Percentiles rank a stretch among this genome's conserved stretches.
These are phyloP conservation scores for Erythrophleum ivorense DNA, from an alignment of 331 rosid species.

Conservation along the genomic window DNA sequence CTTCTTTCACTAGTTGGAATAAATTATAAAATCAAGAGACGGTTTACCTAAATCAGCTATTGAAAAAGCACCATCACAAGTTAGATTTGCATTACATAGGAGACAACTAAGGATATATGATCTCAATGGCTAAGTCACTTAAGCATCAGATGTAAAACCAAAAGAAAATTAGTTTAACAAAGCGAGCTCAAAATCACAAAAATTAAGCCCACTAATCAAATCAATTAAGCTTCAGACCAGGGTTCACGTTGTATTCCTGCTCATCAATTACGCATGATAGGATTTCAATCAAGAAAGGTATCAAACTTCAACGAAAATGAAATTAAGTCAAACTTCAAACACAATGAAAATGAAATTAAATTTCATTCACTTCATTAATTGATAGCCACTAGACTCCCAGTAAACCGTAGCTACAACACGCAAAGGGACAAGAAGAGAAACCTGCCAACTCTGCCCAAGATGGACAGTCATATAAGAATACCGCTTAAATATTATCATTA, in stretches of 20 bases:
- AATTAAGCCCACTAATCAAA: background rate
- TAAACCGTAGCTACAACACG: background rate
- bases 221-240: background rate
- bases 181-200: background rate
- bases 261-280: background rate
- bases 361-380: background rate
- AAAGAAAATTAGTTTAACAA: background rate
- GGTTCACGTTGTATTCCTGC: background rate
- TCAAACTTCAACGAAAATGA: slow-evolving; percentile 19
- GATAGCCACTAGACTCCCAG: background rate
- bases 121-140: background rate
- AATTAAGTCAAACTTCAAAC: background rate
- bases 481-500: background rate
- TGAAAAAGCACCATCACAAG: background rate
- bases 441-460: background rate
- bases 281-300: background rate
- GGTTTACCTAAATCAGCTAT: background rate
- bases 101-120: background rate
- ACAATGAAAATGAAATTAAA: slow-evolving; percentile 1
- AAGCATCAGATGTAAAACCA: background rate
- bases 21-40: background rate
- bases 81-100: background rate
- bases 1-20: background rate
- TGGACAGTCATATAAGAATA: background rate
- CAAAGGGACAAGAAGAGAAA: background rate